Evolutionary conservation across 2,329 filamentous ascomycete genomes (phyloP), one percentile per base, ranked within the genome.

Genomic region (Ascochyta rabiei): DNA sequence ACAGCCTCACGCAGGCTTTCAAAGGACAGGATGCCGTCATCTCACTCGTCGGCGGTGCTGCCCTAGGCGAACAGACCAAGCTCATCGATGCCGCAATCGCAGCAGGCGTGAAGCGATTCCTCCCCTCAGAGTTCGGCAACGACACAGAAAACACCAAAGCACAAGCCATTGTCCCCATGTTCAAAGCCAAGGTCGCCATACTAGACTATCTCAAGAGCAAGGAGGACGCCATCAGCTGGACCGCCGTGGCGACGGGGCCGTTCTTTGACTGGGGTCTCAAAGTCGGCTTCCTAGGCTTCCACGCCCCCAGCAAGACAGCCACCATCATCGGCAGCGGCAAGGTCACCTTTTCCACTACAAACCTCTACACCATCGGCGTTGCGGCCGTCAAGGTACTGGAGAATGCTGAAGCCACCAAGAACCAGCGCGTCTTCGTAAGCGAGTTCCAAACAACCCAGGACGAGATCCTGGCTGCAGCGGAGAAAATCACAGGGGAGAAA

Each of bases 61-160:
- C 74, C 19, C 67, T 79, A 10, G 69, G 66, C 2, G 69, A 80
- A 1, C 84, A 86, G 63, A 76, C 75, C 42, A 73, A 74, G 13
- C 74, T 88, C 40, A 78, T 88, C 39, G 81, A 87, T 28, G 86
- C 85, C 0, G 81, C 85, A 28, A 75, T 84, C 24, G 79, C 79
- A 4, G 84, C 84, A 1, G 83, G 84, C 1, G 85, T 89, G 6
- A 81, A 82, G 60, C 79, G 84, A 6, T 87, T 86, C 66, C 79
- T 87, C 1, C 84, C 86, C 1, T 84, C 83, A 31, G 87, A 89
- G 60, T 89, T 81, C 58, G 81, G 76, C 33, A 77, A 73, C 64
- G 78, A 74, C 64, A 77, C 63, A 55, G 72, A 60, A 34, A 75
- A 67, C 68, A 69, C 47, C 61, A 71, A 41, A 59, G 75, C 49